These are phyloP conservation scores for Leucoagaricus sp. DNA, from an alignment of 1,284 basidiomycete species.

Conservation along the genomic window DNA sequence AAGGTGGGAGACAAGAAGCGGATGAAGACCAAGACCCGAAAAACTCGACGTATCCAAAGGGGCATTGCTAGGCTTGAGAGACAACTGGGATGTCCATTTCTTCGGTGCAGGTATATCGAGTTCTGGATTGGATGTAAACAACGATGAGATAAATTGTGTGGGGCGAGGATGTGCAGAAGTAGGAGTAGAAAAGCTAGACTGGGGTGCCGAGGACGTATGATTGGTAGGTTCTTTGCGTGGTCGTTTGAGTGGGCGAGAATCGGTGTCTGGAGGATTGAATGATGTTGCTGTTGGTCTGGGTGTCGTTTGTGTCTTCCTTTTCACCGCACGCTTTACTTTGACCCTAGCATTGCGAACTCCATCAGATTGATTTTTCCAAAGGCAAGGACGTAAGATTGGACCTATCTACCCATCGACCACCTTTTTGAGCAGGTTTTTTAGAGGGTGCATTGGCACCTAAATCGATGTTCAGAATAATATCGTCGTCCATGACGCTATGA, in stretches of 20 bases:
- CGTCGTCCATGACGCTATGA: slow-evolving; percentile 58
- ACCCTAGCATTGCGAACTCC: slow-evolving; percentile 43
- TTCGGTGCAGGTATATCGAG: slow-evolving; percentile 44
- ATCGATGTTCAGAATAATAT: slow-evolving; percentile 66
- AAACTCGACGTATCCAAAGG: slow-evolving; percentile 81
- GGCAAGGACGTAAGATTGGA: slow-evolving; percentile 31
- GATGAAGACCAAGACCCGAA: slow-evolving; percentile 76
- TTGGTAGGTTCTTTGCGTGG: slow-evolving; percentile 42
- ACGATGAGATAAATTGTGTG: slow-evolving; percentile 85
- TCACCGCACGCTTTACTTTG: slow-evolving; percentile 68
- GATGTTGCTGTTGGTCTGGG: slow-evolving; percentile 12
- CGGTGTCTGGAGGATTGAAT: slow-evolving; percentile 18
- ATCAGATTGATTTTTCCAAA: slow-evolving; percentile 12
- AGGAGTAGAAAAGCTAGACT: slow-evolving; percentile 20
- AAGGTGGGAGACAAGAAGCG: slow-evolving; percentile 81
- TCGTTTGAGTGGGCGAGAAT: slow-evolving; percentile 47
- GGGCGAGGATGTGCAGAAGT: slow-evolving; percentile 32
- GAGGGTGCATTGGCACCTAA: slow-evolving; percentile 32
- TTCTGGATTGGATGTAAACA: slow-evolving; percentile 85
- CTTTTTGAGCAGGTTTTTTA: slow-evolving; percentile 51
- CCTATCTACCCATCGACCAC: slow-evolving; percentile 87
- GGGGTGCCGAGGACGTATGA: slow-evolving; percentile 16
- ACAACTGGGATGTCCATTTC: slow-evolving; percentile 24
- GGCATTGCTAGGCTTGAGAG: slow-evolving; percentile 77
- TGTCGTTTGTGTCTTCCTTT: slow-evolving; percentile 48